Evolutionary conservation across 1,139 yeast species (phyloP), one percentile per base, ranked within the genome.

Genomic region (Ashbya aceris): DNA sequence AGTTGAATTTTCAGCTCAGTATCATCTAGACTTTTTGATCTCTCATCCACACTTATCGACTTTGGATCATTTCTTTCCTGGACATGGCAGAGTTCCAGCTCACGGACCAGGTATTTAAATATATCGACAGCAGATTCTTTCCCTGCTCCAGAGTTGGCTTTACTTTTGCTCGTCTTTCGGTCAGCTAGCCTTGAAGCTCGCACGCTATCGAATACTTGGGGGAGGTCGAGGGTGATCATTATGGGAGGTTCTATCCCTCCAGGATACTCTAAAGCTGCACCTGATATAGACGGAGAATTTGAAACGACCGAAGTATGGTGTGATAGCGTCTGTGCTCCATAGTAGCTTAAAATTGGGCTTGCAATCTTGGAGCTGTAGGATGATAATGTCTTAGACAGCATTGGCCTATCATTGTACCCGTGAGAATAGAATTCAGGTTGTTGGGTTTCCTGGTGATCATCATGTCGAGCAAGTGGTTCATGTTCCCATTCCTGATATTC

Each of bases 101-200:
- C 62, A 38, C 56, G 47, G 1, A 61, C 60, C 30, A 60, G 41
- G 44, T 54, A 60, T 41, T 60, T 60, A 45, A 60, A 60, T 1
- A 49, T 53, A 34, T 57, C 58, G n/a, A 58, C 54, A 1, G 62
- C 61, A 9, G 44, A 37, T 10, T 43, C 39, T 26, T 45, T 50
- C 2, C 46, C 45, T 9, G 37, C 36, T 17, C 33, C 28, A 7
- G 39, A 14, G 13, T 17, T 38, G 30, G 40, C 45, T 34, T 44
- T 34, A 7, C 37, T 36, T 8, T 45, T 40, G 6, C 23, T 17
- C 6, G 23, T 17, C 6, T 17, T 17, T 6, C 23, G 3, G 6
- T 17, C 23, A 7, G 45, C 44, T 8, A 53, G 38, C 29, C 47
- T 53, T 9, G 56, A 46, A 7, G 46, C 40, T 32, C 62, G 48